Evolutionary conservation across 2,329 filamentous ascomycete genomes (phyloP).

Genomic region (Claviceps humidiphila): DNA sequence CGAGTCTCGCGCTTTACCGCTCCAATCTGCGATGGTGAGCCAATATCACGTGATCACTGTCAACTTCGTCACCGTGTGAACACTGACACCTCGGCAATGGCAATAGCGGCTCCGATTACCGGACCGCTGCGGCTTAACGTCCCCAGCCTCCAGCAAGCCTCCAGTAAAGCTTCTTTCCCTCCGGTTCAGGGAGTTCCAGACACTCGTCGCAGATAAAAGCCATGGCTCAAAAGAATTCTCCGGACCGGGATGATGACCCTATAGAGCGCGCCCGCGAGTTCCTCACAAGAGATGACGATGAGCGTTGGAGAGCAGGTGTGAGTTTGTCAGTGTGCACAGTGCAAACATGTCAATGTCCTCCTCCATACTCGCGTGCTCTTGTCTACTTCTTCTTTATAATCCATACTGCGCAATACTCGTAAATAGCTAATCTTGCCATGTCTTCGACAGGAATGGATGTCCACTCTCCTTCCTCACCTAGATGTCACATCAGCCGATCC

Average conservation of each 20-base stretch:
- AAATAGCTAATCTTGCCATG: too few species aligned
- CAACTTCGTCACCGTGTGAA: too few species aligned
- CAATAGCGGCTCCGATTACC: too few species aligned
- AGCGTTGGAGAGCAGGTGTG: slow-evolving; percentile 18
- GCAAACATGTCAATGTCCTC: neutral
- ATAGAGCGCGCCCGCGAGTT: slow-evolving; percentile 19
- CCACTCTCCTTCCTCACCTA: slow-evolving; percentile 27
- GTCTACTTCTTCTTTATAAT: neutral
- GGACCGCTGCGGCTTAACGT: too few species aligned
- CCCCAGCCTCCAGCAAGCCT: too few species aligned
- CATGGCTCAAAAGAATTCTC: slow-evolving; percentile 7
- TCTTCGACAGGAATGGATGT: slow-evolving; percentile 30
- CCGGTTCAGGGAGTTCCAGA: neutral
- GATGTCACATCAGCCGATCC: slow-evolving; percentile 24
- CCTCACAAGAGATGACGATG: slow-evolving; percentile 16
- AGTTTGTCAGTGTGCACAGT: slow-evolving; percentile 4
- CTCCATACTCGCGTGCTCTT: neutral
- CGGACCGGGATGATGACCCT: slow-evolving; percentile 17
- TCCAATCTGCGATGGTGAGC: too few species aligned
- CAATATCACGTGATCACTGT: too few species aligned
- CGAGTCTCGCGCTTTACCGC: too few species aligned
- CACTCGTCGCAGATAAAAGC: neutral
- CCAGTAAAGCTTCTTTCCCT: neutral
- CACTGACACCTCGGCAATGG: too few species aligned
- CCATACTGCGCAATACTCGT: neutral